These are phyloP conservation scores for Aspergillus aculeatinus DNA, from an alignment of 2,329 filamentous ascomycete genomes.

Conservation along the genomic window DNA sequence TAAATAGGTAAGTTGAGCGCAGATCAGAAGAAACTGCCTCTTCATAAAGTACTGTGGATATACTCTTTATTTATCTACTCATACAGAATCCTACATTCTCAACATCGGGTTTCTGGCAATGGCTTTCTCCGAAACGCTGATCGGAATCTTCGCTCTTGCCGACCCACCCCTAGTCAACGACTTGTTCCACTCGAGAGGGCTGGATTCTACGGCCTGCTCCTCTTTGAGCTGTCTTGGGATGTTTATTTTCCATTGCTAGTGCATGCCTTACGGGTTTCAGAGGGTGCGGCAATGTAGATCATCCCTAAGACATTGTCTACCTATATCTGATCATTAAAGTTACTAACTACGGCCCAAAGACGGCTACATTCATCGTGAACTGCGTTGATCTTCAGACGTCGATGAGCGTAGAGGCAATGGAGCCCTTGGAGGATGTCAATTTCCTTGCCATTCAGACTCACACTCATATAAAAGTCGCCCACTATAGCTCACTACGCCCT, in stretches of 20 bases:
- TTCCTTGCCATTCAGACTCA: too few species aligned
- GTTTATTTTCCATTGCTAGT: not conserved
- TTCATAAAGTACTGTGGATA: too few species aligned
- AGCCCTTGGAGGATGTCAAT: too few species aligned
- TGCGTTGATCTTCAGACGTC: too few species aligned
- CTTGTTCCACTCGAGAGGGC: not conserved
- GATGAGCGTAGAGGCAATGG: too few species aligned
- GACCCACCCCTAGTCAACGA: not conserved
- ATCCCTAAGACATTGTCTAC: too few species aligned
- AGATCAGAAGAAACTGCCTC: not conserved
- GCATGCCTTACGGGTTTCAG: not conserved
- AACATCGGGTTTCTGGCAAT: not conserved
- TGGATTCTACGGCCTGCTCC: not conserved
- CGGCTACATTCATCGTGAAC: too few species aligned
- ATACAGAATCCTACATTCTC: not conserved
- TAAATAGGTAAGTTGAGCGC: not conserved
- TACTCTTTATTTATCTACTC: not conserved
- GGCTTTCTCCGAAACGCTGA: not conserved
- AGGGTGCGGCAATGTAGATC: not conserved
- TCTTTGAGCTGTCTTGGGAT: not conserved
- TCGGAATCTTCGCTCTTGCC: not conserved
- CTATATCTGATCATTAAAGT: too few species aligned
- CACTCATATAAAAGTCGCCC: too few species aligned
- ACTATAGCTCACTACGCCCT: too few species aligned
- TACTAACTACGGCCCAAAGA: too few species aligned